phyloP scores from a whole-genome alignment of 1,284 basidiomycete genomes.

The Ceratobasidium papillatum region DNA sequence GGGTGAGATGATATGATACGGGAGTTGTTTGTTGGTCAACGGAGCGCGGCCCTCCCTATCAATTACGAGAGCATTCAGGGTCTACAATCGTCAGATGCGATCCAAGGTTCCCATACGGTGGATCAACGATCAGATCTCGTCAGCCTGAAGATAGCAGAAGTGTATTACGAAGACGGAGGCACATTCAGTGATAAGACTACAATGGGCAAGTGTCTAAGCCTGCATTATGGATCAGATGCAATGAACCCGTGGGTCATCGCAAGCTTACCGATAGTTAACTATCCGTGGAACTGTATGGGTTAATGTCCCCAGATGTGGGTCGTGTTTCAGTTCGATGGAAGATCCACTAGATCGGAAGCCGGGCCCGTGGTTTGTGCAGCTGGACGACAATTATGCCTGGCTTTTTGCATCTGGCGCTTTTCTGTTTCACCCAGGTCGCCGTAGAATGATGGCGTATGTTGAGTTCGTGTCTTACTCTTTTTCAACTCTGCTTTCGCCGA shows the following conservation, averaged over 20 bases:
- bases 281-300: constrained; percentile 12
- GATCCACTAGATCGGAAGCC: constrained; percentile 14
- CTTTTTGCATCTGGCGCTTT: constrained; percentile 1
- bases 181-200: background rate
- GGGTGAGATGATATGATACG: background rate
- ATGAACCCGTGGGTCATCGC: background rate
- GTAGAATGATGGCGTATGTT: background rate
- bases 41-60: background rate
- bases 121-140: constrained; percentile 8
- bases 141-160: constrained; percentile 18
- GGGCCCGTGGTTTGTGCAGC: background rate
- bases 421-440: constrained; percentile 7
- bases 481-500: constrained; percentile 44
- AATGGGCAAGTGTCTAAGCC: constrained; percentile 10
- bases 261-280: constrained; percentile 6
- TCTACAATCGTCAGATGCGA: background rate
- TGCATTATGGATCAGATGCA: background rate
- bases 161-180: constrained; percentile 12
- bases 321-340: constrained; percentile 3
- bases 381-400: constrained; percentile 2
- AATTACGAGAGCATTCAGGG: constrained; percentile 3
- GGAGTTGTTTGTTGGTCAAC: background rate
- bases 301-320: constrained; percentile 10
- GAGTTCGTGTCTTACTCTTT: constrained; percentile 39
- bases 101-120: background rate